Base-by-base conservation (phyloP, 2,329 filamentous ascomycete genomes). In the Aschersonia sp. region DNA sequence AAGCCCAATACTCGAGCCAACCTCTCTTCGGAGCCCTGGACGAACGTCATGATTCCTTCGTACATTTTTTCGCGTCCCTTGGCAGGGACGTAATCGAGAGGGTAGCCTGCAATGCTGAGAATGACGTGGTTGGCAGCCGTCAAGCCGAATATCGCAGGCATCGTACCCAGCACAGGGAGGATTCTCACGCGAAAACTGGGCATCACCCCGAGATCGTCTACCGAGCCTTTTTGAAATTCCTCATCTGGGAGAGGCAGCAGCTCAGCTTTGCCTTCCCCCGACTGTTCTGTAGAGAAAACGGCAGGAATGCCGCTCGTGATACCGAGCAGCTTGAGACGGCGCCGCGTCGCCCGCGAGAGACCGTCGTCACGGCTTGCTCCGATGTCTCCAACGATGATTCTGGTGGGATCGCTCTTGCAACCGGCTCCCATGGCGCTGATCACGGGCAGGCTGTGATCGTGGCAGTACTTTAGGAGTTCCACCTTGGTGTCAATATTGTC, bases 401-500 rank as follows among this genome's bases (percentile, higher is more conserved):
- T 76, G 0, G 89, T 97, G 1, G 79, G 79, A 44, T 83, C 79
- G 43, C 86, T 90, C 70, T 97, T 98, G 66, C 87, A 96, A 0
- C 88, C 92, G 0, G 92, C 92, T 1, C 92, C 92, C 89, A 97
- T 97, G 33, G 87, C 86, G 12, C 87, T 92, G 52, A 98, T 89
- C 31, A 98, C 87, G 1, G 80, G 83, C 30, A 97, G 70, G 2
- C 75, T 71, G 59, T 87, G 76, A 51, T 81, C 76, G 60, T 89
- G 75, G 66, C 92, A 98, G 67, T 94, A 94, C 57, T 87, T 81
- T 41, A 98, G 72, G 47, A 98, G 69, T 14, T 83, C 84, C 4
- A 98, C 90, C 68, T 98, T 98, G 47, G 87, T 94, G 46, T 95
- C 87, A 52, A 98, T 97, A 60, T 98, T 97, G 65, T 98, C 92